Conservation (phyloP, 2,329 filamentous ascomycete species). For the Aureobasidium sp. region DNA sequence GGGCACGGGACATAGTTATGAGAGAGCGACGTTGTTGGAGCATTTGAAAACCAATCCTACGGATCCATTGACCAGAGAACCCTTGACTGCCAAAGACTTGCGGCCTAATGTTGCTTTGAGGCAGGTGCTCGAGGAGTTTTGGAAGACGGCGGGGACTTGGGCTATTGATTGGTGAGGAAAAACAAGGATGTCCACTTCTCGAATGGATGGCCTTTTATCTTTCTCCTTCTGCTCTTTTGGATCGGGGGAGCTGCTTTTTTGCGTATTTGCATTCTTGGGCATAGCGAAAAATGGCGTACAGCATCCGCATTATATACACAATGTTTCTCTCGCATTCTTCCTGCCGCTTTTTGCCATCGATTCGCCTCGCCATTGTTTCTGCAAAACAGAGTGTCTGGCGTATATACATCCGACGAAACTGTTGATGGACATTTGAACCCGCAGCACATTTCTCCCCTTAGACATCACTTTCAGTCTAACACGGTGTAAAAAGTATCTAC, state of each 20-base stretch:
- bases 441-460: no score
- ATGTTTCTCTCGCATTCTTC: background rate
- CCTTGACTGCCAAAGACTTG: constrained; percentile 59
- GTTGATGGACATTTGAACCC: no score
- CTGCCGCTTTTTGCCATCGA: background rate
- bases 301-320: background rate
- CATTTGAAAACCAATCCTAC: constrained; percentile 67
- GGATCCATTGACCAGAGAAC: constrained; percentile 78
- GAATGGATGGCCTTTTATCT: background rate
- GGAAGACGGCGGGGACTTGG: constrained; percentile 75
- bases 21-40: constrained; percentile 75
- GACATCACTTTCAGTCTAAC: no score
- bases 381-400: background rate
- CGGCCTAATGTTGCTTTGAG: constrained; percentile 74
- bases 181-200: background rate
- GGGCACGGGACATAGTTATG: constrained; percentile 83
- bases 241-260: background rate
- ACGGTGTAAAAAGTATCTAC: no score
- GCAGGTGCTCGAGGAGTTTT: constrained; percentile 75
- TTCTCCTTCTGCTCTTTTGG: background rate
- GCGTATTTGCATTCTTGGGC: background rate
- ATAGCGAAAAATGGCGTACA: background rate
- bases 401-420: background rate
- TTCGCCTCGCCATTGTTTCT: background rate
- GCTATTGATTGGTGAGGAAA: constrained; percentile 72